A percentile compares a stretch with the other conserved stretches of the same genome.
Evolutionary conservation across 1,284 basidiomycete species (phyloP).

Genomic region (Irpex sp.): DNA sequence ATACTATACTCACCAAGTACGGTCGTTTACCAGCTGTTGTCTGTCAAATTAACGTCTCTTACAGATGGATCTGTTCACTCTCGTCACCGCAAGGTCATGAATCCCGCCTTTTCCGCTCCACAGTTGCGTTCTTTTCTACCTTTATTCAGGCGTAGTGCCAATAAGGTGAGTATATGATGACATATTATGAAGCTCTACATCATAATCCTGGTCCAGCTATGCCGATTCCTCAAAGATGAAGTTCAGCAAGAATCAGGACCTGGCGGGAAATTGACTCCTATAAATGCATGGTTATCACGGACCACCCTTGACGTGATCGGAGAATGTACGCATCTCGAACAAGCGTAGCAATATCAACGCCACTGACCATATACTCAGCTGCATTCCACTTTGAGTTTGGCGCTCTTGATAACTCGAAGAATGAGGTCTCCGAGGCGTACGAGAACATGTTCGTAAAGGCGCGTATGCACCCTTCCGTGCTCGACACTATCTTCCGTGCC

Average conservation of each 20-base stretch:
- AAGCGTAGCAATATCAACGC: neutral
- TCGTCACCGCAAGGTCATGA: conserved; percentile 26
- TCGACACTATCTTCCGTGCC: neutral
- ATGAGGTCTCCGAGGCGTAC: conserved; percentile 21
- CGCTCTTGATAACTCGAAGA: conserved; percentile 22
- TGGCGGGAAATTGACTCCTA: neutral
- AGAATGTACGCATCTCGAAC: neutral
- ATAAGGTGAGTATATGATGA: conserved; percentile 5
- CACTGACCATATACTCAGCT: neutral
- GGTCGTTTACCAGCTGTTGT: neutral
- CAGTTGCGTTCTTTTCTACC: conserved; percentile 23
- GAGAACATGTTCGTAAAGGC: conserved; percentile 22
- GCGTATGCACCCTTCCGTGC: neutral
- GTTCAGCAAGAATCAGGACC: neutral
- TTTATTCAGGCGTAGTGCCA: conserved; percentile 16
- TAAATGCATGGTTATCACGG: conserved; percentile 9
- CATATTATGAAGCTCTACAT: neutral
- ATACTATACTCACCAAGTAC: conserved; percentile 19
- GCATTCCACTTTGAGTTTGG: conserved; percentile 28
- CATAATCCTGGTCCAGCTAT: conserved; percentile 3
- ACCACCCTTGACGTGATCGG: conserved; percentile 11
- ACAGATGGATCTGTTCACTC: conserved; percentile 15
- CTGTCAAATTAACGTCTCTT: neutral
- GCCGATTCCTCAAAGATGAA: conserved; percentile 15
- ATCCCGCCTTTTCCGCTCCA: conserved; percentile 24